These are phyloP conservation scores for Haplosporangium sp. DNA, from an alignment of 371 early-diverging fungal genomes.

Conservation along the genomic window DNA sequence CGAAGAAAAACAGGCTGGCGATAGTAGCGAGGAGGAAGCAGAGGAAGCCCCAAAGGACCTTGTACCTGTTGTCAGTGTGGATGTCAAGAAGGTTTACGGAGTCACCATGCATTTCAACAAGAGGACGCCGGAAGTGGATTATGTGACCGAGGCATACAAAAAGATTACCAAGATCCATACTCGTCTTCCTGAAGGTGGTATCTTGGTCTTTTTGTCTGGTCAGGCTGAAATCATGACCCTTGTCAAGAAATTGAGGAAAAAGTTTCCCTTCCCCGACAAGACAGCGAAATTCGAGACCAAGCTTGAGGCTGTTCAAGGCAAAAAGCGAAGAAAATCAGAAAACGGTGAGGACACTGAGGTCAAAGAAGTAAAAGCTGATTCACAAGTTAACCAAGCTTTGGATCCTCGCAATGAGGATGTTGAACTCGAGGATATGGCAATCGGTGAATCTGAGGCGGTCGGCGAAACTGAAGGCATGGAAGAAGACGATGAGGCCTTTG, in stretches of 20 bases:
- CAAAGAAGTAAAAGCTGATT: conserved; percentile 40
- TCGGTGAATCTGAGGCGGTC: conserved; percentile 64
- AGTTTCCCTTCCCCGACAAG: conserved; percentile 68
- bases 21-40: conserved; percentile 14
- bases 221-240: conserved; percentile 90
- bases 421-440: conserved; percentile 71
- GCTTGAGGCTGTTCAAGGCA: conserved; percentile 4
- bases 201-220: conserved; percentile 93
- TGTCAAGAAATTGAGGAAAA: conserved; percentile 76
- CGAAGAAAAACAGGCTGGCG: conserved; percentile 12
- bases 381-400: conserved; percentile 33
- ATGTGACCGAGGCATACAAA: conserved; percentile 83
- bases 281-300: conserved; percentile 21
- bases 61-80: conserved; percentile 87
- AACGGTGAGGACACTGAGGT: conserved; percentile 57
- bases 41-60: conserved; percentile 43
- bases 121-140: conserved; percentile 72
- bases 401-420: conserved; percentile 62
- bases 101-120: conserved; percentile 91
- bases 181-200: conserved; percentile 91
- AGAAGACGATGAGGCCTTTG: conserved; percentile 70
- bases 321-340: conserved; percentile 28
- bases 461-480: conserved; percentile 59
- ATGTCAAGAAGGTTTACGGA: conserved; percentile 83
- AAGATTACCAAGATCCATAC: conserved; percentile 95